Conservation (phyloP, 2,329 filamentous ascomycete genomes). For the Aureobasidium sp. region DNA sequence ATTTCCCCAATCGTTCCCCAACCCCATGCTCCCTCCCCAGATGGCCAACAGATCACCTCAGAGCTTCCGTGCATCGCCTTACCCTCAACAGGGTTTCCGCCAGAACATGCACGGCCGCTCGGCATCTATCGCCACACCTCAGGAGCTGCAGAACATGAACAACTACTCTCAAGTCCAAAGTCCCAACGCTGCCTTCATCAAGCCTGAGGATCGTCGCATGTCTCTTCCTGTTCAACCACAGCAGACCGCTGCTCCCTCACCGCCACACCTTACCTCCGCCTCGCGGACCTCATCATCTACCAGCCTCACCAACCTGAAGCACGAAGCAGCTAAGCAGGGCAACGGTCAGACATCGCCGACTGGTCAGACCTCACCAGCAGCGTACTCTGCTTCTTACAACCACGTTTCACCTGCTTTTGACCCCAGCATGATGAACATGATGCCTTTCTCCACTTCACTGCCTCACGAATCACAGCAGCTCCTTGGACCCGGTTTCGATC, state of each 20-base stretch:
- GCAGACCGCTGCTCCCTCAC: slow-evolving; percentile 16
- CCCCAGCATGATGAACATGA: slow-evolving; percentile 26
- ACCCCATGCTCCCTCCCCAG: slow-evolving; percentile 21
- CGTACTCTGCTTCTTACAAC: not conserved
- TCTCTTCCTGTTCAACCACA: slow-evolving; percentile 31
- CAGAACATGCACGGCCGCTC: slow-evolving; percentile 34
- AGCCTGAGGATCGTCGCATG: slow-evolving; percentile 30
- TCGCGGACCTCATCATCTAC: slow-evolving; percentile 19
- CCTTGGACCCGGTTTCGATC: slow-evolving; percentile 38
- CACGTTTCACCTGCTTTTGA: slow-evolving; percentile 21
- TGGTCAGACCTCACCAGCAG: slow-evolving; percentile 10
- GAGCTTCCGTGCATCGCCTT: slow-evolving; percentile 35
- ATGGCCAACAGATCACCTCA: slow-evolving; percentile 18
- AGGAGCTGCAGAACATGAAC: slow-evolving; percentile 22
- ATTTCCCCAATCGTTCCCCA: slow-evolving; percentile 18
- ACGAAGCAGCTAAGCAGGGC: slow-evolving; percentile 13
- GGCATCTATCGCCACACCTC: slow-evolving; percentile 36
- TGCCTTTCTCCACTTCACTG: slow-evolving; percentile 41
- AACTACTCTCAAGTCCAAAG: slow-evolving; percentile 14
- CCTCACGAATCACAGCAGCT: slow-evolving; percentile 47
- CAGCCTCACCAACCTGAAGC: slow-evolving; percentile 18
- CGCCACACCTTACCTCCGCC: slow-evolving; percentile 17
- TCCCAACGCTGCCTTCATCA: slow-evolving; percentile 11
- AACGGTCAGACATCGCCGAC: slow-evolving; percentile 10
- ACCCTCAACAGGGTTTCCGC: slow-evolving; percentile 22